Conservation (phyloP, 2,329 filamentous ascomycete species). For the Colletotrichum lupini region DNA sequence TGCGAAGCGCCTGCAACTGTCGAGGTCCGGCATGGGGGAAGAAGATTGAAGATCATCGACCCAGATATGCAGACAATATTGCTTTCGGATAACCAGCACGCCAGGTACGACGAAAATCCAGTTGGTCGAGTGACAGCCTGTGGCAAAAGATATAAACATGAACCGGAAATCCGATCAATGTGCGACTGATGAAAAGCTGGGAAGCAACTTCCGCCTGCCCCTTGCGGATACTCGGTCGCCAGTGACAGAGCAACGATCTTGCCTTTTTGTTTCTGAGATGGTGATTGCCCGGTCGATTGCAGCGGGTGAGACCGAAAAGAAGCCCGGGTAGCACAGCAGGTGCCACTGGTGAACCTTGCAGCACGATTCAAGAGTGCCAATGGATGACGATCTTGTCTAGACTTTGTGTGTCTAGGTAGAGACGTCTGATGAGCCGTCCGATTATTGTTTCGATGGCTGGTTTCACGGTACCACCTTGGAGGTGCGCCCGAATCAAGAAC, state of each 20-base stretch:
- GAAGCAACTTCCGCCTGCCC: neutral
- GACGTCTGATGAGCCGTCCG: neutral
- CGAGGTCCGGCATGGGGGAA: constrained; percentile 13
- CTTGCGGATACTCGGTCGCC: constrained; percentile 11
- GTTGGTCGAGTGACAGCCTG: constrained; percentile 7
- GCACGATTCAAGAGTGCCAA: constrained; percentile 1
- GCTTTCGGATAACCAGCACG: neutral
- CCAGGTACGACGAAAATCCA: constrained; percentile 1
- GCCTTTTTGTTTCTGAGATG: constrained; percentile 48
- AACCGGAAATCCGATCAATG: neutral
- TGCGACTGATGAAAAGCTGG: neutral
- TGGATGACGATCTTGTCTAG: neutral
- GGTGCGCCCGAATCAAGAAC: neutral
- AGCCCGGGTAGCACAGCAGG: neutral
- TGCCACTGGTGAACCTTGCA: constrained; percentile 12
- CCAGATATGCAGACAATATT: constrained; percentile 10
- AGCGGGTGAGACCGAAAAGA: constrained; percentile 6
- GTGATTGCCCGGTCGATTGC: neutral
- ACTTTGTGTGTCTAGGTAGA: neutral
- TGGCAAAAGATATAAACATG: constrained; percentile 12
- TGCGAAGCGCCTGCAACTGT: constrained; percentile 33
- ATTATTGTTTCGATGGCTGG: constrained; percentile 12
- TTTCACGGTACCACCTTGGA: neutral
- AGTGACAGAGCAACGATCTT: constrained; percentile 46
- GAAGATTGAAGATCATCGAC: constrained; percentile 17